These are phyloP conservation scores for Rhizoctonia solani DNA, from an alignment of 1,284 basidiomycete species.

Conservation along the genomic window DNA sequence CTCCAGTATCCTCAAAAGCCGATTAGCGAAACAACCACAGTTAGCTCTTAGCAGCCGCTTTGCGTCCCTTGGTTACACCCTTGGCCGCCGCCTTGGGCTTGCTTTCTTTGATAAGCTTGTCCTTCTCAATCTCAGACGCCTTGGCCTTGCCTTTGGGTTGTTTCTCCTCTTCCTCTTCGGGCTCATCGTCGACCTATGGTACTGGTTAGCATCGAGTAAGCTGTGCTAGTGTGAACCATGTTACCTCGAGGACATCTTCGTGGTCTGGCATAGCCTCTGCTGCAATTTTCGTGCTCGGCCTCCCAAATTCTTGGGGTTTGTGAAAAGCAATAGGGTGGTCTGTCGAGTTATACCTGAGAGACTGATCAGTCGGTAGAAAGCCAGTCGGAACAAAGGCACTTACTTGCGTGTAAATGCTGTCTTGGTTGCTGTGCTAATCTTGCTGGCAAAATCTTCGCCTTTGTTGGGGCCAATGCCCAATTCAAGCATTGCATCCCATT, in stretches of 20 bases:
- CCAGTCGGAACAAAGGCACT: conserved; percentile 41
- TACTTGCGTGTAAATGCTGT: conserved; percentile 84
- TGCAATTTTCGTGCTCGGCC: conserved; percentile 71
- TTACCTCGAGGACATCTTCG: conserved; percentile 79
- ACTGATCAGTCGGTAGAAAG: conserved; percentile 12
- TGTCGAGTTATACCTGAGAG: conserved; percentile 75
- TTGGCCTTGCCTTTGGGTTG: conserved; percentile 47
- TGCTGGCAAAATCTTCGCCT: conserved; percentile 77
- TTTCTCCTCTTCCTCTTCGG: conserved; percentile 51
- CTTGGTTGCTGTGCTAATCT: conserved; percentile 82
- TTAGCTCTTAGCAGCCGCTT: conserved; percentile 40
- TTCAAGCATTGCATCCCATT: conserved; percentile 95
- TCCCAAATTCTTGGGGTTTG: conserved; percentile 76
- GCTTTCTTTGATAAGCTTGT: conserved; percentile 58
- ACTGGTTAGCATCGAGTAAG: not conserved
- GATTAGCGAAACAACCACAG: not conserved
- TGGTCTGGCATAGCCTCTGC: conserved; percentile 79
- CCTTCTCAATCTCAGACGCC: conserved; percentile 52
- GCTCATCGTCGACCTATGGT: conserved; percentile 50
- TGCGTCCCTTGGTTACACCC: conserved; percentile 37
- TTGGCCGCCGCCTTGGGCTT: conserved; percentile 46
- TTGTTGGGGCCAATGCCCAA: conserved; percentile 83
- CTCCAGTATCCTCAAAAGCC: not conserved
- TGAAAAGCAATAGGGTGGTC: conserved; percentile 94
- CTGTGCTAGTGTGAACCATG: conserved; percentile 36